Evolutionary conservation across 2,329 filamentous ascomycete species (phyloP), one percentile per base, ranked within the genome.

Genomic region (Fusarium pseudoanthophilum): DNA sequence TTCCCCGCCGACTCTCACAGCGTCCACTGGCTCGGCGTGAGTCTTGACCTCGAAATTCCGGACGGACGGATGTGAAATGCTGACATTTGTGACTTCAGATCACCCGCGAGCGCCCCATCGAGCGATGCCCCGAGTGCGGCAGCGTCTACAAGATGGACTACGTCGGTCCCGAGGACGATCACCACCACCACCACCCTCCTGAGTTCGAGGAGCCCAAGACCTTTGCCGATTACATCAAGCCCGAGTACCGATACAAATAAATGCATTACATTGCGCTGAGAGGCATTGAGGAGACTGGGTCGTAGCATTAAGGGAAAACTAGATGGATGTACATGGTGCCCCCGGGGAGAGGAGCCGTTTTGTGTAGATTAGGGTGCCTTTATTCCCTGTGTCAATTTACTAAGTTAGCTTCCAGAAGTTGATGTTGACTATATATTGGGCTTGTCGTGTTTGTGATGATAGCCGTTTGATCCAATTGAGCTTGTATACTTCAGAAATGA

Each of bases 71-170:
- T 66, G 60, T 53, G 51, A 61, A 61, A 43, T 69, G 52, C 73
- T 76, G 61, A 74, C 74, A 58, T 51, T n/a, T 24, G 3, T 39
- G 42, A 46, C 40, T 51, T 39, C 26, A 96, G 93, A 90, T 97
- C 81, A 92, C 93, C 82, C 93, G 93, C 82, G 92, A 96, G 67
- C 95, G 96, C 83, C 96, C 96, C 66, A 85, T 97, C 78, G 94
- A 97, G 88, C 94, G 96, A 84, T 99, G 96, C 91, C 91, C 91
- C 81, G 96, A 99, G 89, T 99, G 96, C 86, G 96, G 96, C 78
- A 94, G 91, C 83, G 94, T 96, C 78, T 95, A 97, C 89, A 97
- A 97, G 92, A 96, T 98, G 93, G 92, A 98, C 83, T 99, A 97
- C 85, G 86, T 97, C 76, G 96, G 96, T 71, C 91, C 95, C 58